Evolutionary conservation across 2,329 filamentous ascomycete species (phyloP).

Genomic region (Balansia obtecta): DNA sequence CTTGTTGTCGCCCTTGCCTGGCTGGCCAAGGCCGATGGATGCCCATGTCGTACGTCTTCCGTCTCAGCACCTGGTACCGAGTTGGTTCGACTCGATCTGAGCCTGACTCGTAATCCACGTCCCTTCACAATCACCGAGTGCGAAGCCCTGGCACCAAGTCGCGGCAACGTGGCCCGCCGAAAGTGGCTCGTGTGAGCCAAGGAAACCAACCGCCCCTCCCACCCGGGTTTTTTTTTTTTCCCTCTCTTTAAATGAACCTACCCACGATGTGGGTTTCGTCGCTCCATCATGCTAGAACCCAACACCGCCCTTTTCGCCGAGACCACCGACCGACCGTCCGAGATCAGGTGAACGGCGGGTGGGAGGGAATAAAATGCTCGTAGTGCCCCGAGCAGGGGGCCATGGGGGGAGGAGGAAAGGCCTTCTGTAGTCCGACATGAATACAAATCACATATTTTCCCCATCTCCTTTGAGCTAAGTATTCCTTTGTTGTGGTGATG

Average conservation of each 20-base stretch:
- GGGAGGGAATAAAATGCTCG: too few relatives aligned
- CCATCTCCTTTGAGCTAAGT: background rate
- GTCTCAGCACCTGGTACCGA: too few relatives aligned
- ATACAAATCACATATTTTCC: background rate
- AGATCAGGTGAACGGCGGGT: background rate
- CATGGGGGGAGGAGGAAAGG: background rate
- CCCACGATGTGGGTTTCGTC: slow-evolving; percentile 7
- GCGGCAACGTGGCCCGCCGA: too few relatives aligned
- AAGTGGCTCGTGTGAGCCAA: background rate
- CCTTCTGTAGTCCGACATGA: background rate
- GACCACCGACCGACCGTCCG: slow-evolving; percentile 3
- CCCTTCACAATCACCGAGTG: too few relatives aligned
- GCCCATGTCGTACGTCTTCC: too few relatives aligned
- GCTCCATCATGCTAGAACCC: slow-evolving; percentile 5
- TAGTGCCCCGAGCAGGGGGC: too few relatives aligned
- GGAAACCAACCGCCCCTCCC: background rate
- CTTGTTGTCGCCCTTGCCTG: too few relatives aligned
- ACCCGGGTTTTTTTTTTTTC: background rate
- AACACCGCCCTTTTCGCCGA: slow-evolving; percentile 4
- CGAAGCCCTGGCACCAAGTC: too few relatives aligned
- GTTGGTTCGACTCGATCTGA: too few relatives aligned
- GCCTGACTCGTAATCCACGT: too few relatives aligned
- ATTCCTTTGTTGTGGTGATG: background rate
- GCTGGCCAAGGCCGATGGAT: too few relatives aligned
- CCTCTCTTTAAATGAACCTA: slow-evolving; percentile 7